Evolutionary conservation across 2,329 filamentous ascomycete genomes (phyloP), one percentile per base, ranked within the genome.

Genomic region (Pseudogymnoascus sp.): DNA sequence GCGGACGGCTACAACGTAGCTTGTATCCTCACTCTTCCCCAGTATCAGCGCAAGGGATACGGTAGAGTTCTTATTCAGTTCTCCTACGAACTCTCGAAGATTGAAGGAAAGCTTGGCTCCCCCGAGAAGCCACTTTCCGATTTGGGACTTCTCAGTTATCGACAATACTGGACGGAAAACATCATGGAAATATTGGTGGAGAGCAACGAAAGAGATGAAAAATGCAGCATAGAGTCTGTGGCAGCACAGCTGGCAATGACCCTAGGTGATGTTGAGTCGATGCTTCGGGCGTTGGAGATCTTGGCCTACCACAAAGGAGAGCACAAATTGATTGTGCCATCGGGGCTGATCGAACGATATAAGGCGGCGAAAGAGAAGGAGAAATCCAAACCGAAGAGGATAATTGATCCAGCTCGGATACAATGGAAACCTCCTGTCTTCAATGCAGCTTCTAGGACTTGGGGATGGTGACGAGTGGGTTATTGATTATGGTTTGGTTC

Each of bases 351-450:
- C 50, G 81, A 84, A 67, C 82, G 86, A 70, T 67, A 72, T 63
- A 78, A 86, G 67, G 83, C 86, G 64, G 83, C 88, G 74, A 83
- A 89, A 67, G 89, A 92, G 69, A 96, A 91, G 77, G 85, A 90
- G 68, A 92, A 89, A 76, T 73, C 84, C 62, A 97, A 96, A 76
- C 85, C 87, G 64, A 88, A 87, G 74, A 82, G 89, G 62, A 77
- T 83, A 50, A 93, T 99, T 67, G 89, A 96, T 65, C 82, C 93
- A 0, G 82, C 85, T 19, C 83, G 84, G 70, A 86, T 99, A 64
- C 88, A 92, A 71, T 99, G 95, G 95, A 97, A 96, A 76, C 93
- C 95, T 10, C 95, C 95, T 0, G 90, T 97, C 0, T 97, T 97
- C 72, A 93, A 89, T 26, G 93, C 93, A 0, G 90, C 89, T 13